Base-by-base conservation (phyloP, 2,329 filamentous ascomycete genomes). In the Orbilia ellipsospora region DNA sequence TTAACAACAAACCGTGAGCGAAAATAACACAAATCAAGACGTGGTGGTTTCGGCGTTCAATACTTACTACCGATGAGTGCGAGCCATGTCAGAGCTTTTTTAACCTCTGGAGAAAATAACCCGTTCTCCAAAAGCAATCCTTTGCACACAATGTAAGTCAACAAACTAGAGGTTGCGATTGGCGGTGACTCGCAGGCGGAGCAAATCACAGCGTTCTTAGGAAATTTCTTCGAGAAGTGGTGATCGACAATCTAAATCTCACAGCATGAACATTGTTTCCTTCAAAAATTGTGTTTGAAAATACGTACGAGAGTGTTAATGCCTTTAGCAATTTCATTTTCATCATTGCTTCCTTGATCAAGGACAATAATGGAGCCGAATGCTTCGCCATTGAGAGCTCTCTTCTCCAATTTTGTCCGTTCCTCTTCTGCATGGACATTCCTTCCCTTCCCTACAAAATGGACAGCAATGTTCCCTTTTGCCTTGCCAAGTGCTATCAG, bases 131-230 rank as follows among this genome's bases (percentile, higher is more conserved):
- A 44, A 13, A 65, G 31, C 15, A 65, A 4, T 4, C 61, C 50
- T 28, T 55, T 44, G 78, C 90, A 91, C 31, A 92, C 86, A 57
- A 87, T 83, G 78, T 90, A 90, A 0, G 88, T 90, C 15, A 91
- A 83, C 0, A 91, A 81, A 1, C 89, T 85, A 23, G 86, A 89
- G 0, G 89, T 90, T 4, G 88, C 87, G 0, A 92, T 87, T 0
- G 90, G 89, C 1, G 89, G 89, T 40, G 84, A 89, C 78, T 88
- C 82, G 79, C 88, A 90, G 0, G 89, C 88, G 0, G 88, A 89
- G 12, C 90, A 86, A 62, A 88, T 86, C 50, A 85, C 79, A 0
- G 87, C 83, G 10, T 82, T 82, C 55, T 85, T 72, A 0, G 90
- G 89, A 73, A 90, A 90, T 51, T 88, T 86, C 7, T 85, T 83